These are phyloP conservation scores for Russula earlei DNA, from an alignment of 768 basidiomycete species.

Conservation along the genomic window DNA sequence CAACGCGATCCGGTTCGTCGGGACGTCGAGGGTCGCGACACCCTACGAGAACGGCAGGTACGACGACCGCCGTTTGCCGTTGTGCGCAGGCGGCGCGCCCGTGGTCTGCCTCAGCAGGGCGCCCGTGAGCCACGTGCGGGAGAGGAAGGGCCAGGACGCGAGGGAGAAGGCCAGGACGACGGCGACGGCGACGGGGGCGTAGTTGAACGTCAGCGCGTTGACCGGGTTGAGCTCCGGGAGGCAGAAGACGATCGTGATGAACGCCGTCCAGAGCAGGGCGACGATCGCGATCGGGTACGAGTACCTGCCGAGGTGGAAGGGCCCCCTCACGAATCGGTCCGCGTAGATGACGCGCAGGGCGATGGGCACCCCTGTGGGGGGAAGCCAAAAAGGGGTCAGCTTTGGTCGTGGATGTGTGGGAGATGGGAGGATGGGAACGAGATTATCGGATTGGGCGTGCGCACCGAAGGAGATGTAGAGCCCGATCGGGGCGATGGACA, in stretches of 20 bases:
- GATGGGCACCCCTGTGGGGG: constrained; percentile 61
- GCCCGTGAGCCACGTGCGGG: constrained; percentile 66
- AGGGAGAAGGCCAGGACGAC: constrained; percentile 57
- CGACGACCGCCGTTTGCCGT: too few relatives aligned
- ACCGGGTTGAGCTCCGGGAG: constrained; percentile 66
- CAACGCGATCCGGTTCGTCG: too few relatives aligned
- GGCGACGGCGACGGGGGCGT: constrained; percentile 65
- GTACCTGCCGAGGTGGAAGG: constrained; percentile 62
- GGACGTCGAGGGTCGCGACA: too few relatives aligned
- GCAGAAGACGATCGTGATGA: constrained; percentile 68
- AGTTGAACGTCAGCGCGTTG: constrained; percentile 62
- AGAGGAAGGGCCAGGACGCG: constrained; percentile 63
- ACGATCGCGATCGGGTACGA: constrained; percentile 51
- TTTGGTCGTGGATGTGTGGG: too few relatives aligned
- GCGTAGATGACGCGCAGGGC: constrained; percentile 54
- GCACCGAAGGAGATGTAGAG: constrained; percentile 66
- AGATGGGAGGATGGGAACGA: too few relatives aligned
- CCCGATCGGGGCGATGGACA: constrained; percentile 62
- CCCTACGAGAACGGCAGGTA: too few relatives aligned
- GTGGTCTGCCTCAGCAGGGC: too few relatives aligned
- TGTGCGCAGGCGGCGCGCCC: too few relatives aligned
- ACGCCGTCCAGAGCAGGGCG: constrained; percentile 56
- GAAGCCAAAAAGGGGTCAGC: too few relatives aligned
- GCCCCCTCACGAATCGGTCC: constrained; percentile 51
- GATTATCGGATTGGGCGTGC: too few relatives aligned